These are phyloP conservation scores for Lignosus rhinocerotis DNA, from an alignment of 1,284 basidiomycete genomes.

Conservation along the genomic window DNA sequence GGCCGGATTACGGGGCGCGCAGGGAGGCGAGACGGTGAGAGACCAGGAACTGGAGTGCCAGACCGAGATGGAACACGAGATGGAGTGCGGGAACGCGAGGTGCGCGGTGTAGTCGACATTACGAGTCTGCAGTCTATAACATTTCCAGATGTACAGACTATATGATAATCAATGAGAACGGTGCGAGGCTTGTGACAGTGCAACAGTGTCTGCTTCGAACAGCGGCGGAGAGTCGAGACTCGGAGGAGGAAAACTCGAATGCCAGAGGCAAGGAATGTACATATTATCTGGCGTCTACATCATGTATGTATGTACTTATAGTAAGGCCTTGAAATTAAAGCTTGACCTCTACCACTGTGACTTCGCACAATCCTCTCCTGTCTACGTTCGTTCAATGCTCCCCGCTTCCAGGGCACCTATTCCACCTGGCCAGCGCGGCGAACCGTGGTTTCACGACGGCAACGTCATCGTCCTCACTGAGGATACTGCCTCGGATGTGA, in stretches of 20 bases:
- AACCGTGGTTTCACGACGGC: slow-evolving; percentile 63
- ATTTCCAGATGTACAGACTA: not conserved
- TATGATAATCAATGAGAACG: not conserved
- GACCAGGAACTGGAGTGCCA: slow-evolving; percentile 33
- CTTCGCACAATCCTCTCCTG: too few species aligned
- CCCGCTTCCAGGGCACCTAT: not conserved
- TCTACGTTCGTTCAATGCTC: slow-evolving; percentile 3
- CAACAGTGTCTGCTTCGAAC: not conserved
- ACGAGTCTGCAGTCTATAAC: not conserved
- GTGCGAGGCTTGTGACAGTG: too few species aligned
- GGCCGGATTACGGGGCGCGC: slow-evolving; percentile 32
- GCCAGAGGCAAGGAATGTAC: too few species aligned
- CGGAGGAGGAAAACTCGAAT: not conserved
- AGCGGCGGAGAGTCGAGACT: slow-evolving; percentile 6
- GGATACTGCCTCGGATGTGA: slow-evolving; percentile 29
- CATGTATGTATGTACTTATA: too few species aligned
- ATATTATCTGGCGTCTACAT: slow-evolving; percentile 8
- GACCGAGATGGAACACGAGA: slow-evolving; percentile 36
- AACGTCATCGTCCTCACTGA: slow-evolving; percentile 52
- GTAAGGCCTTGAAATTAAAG: too few species aligned
- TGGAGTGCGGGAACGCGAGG: slow-evolving; percentile 30
- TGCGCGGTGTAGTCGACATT: slow-evolving; percentile 28
- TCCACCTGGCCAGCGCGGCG: slow-evolving; percentile 28
- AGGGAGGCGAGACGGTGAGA: slow-evolving; percentile 29
- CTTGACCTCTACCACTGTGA: not conserved